Evolutionary conservation across 2,329 filamentous ascomycete genomes (phyloP), one percentile per base, ranked within the genome.

Genomic region (Dactylellina leptospora): DNA sequence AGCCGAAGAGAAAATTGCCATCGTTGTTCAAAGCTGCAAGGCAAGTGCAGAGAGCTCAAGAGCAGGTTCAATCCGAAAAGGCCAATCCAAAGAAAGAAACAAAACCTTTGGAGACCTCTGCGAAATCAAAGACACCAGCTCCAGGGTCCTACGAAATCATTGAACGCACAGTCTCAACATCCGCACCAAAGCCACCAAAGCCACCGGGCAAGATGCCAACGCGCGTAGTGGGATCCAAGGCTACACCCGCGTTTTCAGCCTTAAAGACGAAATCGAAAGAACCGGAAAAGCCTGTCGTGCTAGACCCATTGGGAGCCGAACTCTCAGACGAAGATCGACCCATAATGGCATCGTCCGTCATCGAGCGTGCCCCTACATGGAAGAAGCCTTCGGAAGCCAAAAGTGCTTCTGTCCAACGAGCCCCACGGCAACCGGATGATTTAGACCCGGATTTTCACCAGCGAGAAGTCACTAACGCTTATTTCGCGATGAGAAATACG

Each of bases 401-500:
- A 16, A 4, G 36, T 2, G 16, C 60, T 23, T 42, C 73, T 5
- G 79, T 88, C 20, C 87, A 89, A 78, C 84, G 84, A 40, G 81
- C 84, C 44, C 5, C 77, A 73, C 42, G 79, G 80, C 82, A 84
- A 71, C 86, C 86, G 0, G 86, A 90, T 75, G 88, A 90, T 74
- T 82, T 93, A 38, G 90, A 96, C 75, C 86, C 90, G 3, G 83
- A 87, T 18, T 82, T 93, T 27, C 83, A 93, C 54, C 85, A 90
- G 58, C 87, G 90, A 74, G 90, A 96, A 79, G 87, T 96, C 11
- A 88, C 90, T 5, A 86, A 87, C 36, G 90, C 96, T 78, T 96
- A 96, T 79, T 90, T 96, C 79, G 87, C 86, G 45, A 84, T 91
- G 79, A 89, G 93, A 18, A 96, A 93, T 78, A 86, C 86, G 77